Evolutionary conservation across 2,329 filamentous ascomycete genomes (phyloP).

Genomic region (Trichophyton simii): DNA sequence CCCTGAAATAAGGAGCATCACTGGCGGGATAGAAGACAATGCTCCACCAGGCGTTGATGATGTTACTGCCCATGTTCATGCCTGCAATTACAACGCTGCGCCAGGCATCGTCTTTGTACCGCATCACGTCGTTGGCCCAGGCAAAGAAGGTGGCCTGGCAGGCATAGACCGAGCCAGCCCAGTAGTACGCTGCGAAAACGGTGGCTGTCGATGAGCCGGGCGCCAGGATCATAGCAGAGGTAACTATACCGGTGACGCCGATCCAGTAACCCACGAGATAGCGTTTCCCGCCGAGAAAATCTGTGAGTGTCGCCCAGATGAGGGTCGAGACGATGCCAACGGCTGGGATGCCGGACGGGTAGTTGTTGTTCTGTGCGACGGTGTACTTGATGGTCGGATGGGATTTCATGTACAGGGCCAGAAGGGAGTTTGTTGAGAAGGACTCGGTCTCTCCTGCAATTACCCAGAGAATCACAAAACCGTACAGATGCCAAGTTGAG

Average conservation of each 20-base stretch:
- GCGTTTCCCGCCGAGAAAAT: slow-evolving; percentile 50
- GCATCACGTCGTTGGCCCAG: slow-evolving; percentile 60
- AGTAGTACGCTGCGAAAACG: slow-evolving; percentile 56
- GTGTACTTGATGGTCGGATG: slow-evolving; percentile 36
- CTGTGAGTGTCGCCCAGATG: slow-evolving; percentile 58
- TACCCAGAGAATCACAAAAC: slow-evolving; percentile 34
- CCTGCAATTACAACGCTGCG: slow-evolving; percentile 56
- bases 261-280: slow-evolving; percentile 58
- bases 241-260: slow-evolving; percentile 49
- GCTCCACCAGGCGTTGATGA: slow-evolving; percentile 61
- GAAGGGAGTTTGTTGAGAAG: slow-evolving; percentile 52
- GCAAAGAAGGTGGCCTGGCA: slow-evolving; percentile 65
- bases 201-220: slow-evolving; percentile 41
- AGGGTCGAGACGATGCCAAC: slow-evolving; percentile 46
- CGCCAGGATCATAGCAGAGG: slow-evolving; percentile 49
- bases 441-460: slow-evolving; percentile 61
- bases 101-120: slow-evolving; percentile 50
- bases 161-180: slow-evolving; percentile 57
- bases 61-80: slow-evolving; percentile 59
- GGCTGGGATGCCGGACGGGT: slow-evolving; percentile 41
- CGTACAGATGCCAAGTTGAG: slow-evolving; percentile 27
- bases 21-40: slow-evolving; percentile 58
- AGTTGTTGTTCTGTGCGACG: slow-evolving; percentile 41
- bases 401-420: slow-evolving; percentile 40
- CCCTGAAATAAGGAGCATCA: slow-evolving; percentile 53